Percentiles rank a stretch among this genome's conserved stretches.
phyloP scores from a whole-genome alignment of 495 filamentous ascomycete species.

The Physcia stellaris region DNA sequence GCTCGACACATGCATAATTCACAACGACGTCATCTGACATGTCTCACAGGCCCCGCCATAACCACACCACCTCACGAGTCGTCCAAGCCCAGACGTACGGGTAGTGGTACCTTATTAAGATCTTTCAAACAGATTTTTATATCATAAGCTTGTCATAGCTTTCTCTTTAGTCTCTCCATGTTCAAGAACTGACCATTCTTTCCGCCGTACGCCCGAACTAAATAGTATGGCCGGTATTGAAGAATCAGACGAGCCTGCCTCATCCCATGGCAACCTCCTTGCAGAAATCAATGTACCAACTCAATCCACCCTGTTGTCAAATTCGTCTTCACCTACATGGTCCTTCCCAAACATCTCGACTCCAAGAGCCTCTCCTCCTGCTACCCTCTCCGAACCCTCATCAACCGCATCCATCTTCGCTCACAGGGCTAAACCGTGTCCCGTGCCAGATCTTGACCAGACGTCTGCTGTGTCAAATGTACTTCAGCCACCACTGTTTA shows the following conservation, averaged over 20 bases:
- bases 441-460: slow-evolving; percentile 14
- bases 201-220: too few relatives aligned
- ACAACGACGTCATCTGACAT: too few relatives aligned
- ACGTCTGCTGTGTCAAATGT: slow-evolving; percentile 6
- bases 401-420: slow-evolving; percentile 13
- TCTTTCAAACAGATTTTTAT: too few relatives aligned
- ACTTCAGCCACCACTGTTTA: slow-evolving; percentile 18
- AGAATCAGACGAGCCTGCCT: slow-evolving; percentile 16
- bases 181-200: too few relatives aligned
- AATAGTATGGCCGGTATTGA: slow-evolving; percentile 9
- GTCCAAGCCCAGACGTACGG: too few relatives aligned
- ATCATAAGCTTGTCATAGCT: neutral
- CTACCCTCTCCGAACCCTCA: slow-evolving; percentile 7
- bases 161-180: slow-evolving; percentile 1
- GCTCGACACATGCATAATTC: too few relatives aligned
- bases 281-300: slow-evolving; percentile 7
- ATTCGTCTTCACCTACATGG: slow-evolving; percentile 13
- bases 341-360: slow-evolving; percentile 10
- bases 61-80: too few relatives aligned
- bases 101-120: too few relatives aligned
- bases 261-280: slow-evolving; percentile 7
- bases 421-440: slow-evolving; percentile 8
- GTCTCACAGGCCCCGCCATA: too few relatives aligned
- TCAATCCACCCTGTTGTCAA: slow-evolving; percentile 5
- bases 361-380: slow-evolving; percentile 10